Evolutionary conservation across 805 yeast species (phyloP).

Genomic region (Saccharomyces paradoxus): DNA sequence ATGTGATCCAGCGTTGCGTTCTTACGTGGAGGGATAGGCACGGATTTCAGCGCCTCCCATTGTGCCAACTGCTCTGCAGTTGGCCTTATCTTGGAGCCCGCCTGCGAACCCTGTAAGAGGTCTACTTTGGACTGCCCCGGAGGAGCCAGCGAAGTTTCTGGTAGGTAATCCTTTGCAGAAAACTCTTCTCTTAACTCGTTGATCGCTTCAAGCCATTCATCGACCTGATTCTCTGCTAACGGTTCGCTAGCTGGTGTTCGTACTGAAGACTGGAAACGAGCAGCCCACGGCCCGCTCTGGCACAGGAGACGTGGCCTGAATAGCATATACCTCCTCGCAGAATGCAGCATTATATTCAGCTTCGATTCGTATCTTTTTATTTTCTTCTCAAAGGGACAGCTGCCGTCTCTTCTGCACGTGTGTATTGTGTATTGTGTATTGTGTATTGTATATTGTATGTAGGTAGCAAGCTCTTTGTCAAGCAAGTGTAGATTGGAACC

Average conservation of each 20-base stretch:
- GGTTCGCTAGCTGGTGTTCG: not conserved
- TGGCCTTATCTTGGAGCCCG: constrained; percentile 38
- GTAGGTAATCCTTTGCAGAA: constrained; percentile 31
- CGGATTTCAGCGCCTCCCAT: constrained; percentile 39
- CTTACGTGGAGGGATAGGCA: constrained; percentile 49
- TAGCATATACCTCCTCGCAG: not conserved
- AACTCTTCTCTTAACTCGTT: constrained; percentile 33
- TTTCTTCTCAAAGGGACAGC: no score
- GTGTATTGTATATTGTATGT: no score
- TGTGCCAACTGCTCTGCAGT: constrained; percentile 57
- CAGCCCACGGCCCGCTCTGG: not conserved
- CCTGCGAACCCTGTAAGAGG: constrained; percentile 22
- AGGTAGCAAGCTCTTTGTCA: no score
- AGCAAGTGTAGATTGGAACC: no score
- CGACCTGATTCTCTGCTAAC: constrained; percentile 32
- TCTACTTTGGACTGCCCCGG: constrained; percentile 33
- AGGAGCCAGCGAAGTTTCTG: constrained; percentile 36
- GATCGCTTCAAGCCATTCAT: constrained; percentile 36
- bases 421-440: no score
- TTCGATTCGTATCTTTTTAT: no score
- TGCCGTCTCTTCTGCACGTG: no score
- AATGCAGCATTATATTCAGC: not conserved
- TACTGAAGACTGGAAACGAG: not conserved
- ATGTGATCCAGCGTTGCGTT: constrained; percentile 73
- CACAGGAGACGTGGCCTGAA: not conserved